A percentile compares a stretch with the other conserved stretches of the same genome.
These are phyloP conservation scores for Vigna unguiculata DNA, from an alignment of 306 rosid species.

Conservation along the genomic window DNA sequence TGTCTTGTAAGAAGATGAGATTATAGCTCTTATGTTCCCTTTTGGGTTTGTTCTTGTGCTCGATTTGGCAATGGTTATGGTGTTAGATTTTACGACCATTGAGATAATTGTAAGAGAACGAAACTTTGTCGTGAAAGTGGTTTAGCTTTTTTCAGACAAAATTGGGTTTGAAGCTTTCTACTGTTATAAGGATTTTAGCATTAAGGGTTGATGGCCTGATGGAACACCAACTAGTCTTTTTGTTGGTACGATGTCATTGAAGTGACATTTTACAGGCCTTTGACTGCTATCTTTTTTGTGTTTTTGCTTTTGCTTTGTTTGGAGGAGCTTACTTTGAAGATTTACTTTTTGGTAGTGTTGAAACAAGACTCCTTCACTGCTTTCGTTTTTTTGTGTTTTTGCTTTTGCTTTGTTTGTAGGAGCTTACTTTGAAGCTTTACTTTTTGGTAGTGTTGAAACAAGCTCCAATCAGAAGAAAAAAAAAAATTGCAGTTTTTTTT, in stretches of 20 bases:
- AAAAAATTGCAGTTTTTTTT: no score
- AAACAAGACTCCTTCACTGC: neutral
- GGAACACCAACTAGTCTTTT: neutral
- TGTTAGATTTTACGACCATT: neutral
- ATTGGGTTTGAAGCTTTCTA: neutral
- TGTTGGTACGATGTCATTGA: slow-evolving; percentile 14
- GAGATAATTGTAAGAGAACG: neutral
- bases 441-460: neutral
- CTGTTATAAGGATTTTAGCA: neutral
- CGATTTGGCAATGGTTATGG: neutral
- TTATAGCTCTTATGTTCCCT: neutral
- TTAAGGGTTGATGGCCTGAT: neutral
- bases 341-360: neutral
- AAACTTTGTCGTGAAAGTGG: neutral
- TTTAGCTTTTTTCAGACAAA: slow-evolving; percentile 8
- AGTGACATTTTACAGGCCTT: slow-evolving; percentile 4
- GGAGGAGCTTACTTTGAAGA: neutral
- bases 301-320: neutral
- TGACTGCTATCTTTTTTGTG: neutral
- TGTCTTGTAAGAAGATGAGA: neutral
- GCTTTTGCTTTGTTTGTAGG: neutral
- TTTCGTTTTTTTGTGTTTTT: neutral
- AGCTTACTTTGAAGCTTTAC: neutral
- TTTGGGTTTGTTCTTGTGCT: slow-evolving; percentile 8
- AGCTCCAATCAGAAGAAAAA: no score